Evolutionary conservation across 192 early-diverging fungal genomes (phyloP).

Genomic region (Umbelopsis sp.): DNA sequence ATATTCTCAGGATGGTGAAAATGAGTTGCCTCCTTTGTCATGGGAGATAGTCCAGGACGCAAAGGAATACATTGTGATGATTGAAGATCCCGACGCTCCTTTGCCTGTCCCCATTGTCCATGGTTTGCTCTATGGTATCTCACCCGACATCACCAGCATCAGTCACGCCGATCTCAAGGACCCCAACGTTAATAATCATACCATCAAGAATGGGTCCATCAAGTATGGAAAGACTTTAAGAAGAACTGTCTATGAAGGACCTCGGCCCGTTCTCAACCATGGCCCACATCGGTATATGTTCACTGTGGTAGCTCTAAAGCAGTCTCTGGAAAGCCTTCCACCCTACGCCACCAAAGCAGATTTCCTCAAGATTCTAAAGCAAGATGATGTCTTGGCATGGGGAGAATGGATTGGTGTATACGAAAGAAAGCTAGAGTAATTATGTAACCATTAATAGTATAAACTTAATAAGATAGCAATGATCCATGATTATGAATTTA

Average conservation of each 20-base stretch:
- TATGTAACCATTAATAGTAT: too few species aligned
- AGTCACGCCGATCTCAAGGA: neutral
- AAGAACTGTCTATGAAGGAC: neutral
- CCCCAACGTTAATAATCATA: neutral
- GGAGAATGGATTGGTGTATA: conserved; percentile 13
- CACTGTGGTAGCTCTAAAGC: conserved; percentile 6
- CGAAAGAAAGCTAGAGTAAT: conserved; percentile 14
- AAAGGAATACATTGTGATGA: neutral
- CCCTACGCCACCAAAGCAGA: neutral
- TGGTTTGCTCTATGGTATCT: neutral
- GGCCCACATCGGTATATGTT: conserved; percentile 10
- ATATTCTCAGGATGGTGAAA: neutral
- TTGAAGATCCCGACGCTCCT: conserved; percentile 2
- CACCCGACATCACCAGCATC: neutral
- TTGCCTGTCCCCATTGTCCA: neutral
- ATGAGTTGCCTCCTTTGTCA: neutral
- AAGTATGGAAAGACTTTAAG: conserved; percentile 13
- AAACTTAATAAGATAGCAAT: too few species aligned
- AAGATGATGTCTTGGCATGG: conserved; percentile 6
- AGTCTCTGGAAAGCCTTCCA: neutral
- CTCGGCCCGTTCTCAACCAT: conserved; percentile 1
- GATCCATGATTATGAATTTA: too few species aligned
- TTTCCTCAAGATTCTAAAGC: neutral
- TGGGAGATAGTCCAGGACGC: neutral
- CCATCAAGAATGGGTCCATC: neutral